phyloP scores from a whole-genome alignment of 352 stramenopile genomes.

The Pythium chondricola region DNA sequence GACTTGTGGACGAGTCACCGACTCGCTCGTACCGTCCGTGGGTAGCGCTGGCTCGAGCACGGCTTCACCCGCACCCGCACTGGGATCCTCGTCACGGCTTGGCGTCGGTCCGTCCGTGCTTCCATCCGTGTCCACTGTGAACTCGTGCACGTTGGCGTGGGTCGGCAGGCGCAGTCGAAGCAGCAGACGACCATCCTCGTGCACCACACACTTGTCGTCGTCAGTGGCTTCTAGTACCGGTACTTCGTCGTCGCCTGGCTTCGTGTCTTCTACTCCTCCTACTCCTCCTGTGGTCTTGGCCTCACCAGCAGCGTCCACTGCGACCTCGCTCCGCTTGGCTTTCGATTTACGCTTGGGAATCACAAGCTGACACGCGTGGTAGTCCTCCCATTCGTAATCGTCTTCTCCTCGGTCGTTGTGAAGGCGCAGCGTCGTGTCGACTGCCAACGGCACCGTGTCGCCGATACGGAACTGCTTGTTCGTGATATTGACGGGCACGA shows the following conservation, averaged over 20 bases:
- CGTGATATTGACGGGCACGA: conserved; percentile 67
- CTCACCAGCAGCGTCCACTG: conserved; percentile 14
- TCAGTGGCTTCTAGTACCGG: neutral
- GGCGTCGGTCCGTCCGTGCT: conserved; percentile 1
- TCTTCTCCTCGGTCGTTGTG: conserved; percentile 36
- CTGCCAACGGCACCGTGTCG: conserved; percentile 46
- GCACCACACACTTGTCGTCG: conserved; percentile 1
- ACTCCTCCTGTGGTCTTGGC: too few relatives aligned
- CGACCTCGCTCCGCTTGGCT: conserved; percentile 13
- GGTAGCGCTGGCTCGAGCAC: neutral
- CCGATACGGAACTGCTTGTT: conserved; percentile 49
- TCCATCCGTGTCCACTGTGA: conserved; percentile 3
- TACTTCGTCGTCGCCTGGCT: neutral
- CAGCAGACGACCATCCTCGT: conserved; percentile 5
- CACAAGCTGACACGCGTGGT: conserved; percentile 36
- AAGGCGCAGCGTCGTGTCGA: conserved; percentile 40
- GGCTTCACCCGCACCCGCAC: neutral
- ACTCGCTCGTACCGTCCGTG: neutral
- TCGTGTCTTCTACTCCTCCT: neutral
- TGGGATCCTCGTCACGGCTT: conserved; percentile 1
- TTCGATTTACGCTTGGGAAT: conserved; percentile 23
- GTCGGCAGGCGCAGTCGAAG: conserved; percentile 11
- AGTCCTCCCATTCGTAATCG: conserved; percentile 51
- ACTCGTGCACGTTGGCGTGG: conserved; percentile 13
- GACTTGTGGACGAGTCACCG: conserved; percentile 31